A percentile compares a stretch with the other conserved stretches of the same genome.
Evolutionary conservation across 352 stramenopile species (phyloP).

Genomic region (Globisporangium mamillatum): DNA sequence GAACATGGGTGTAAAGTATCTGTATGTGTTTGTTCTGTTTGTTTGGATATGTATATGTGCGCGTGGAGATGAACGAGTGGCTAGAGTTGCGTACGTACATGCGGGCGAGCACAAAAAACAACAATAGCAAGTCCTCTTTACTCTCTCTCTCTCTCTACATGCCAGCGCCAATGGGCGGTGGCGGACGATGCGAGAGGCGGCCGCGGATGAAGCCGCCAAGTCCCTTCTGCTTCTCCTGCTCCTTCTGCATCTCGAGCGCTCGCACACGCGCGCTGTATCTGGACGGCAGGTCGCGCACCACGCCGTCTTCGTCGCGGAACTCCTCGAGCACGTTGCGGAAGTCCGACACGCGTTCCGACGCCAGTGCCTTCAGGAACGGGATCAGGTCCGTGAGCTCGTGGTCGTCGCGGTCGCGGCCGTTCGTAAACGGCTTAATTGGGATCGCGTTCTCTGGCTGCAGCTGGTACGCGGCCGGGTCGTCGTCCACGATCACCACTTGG

Average conservation of each 20-base stretch:
- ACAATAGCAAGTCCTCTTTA: background rate
- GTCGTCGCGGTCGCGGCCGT: constrained; percentile 77
- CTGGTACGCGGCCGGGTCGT: constrained; percentile 77
- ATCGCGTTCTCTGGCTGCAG: constrained; percentile 85
- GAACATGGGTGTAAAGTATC: background rate
- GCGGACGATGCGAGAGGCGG: constrained; percentile 62
- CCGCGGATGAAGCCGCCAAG: constrained; percentile 82
- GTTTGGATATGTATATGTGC: background rate
- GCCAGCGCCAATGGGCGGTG: constrained; percentile 11
- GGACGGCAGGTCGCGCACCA: constrained; percentile 69
- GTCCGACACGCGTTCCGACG: constrained; percentile 69
- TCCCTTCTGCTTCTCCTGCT: constrained; percentile 78
- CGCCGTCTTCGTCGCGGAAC: constrained; percentile 80
- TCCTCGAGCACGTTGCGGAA: constrained; percentile 75
- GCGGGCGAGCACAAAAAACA: background rate
- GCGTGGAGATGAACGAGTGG: background rate
- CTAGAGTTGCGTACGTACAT: background rate
- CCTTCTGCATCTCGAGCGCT: constrained; percentile 77
- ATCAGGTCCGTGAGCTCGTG: constrained; percentile 79
- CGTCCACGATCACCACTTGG: constrained; percentile 84
- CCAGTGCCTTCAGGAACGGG: constrained; percentile 81
- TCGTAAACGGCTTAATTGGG: constrained; percentile 71
- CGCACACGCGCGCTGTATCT: constrained; percentile 80
- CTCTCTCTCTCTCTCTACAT: constrained; percentile 11
- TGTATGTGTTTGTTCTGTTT: constrained; percentile 6